Evolutionary conservation across 176 grass and related monocot species (phyloP).

Genomic region (Thinopyrum elongatum): DNA sequence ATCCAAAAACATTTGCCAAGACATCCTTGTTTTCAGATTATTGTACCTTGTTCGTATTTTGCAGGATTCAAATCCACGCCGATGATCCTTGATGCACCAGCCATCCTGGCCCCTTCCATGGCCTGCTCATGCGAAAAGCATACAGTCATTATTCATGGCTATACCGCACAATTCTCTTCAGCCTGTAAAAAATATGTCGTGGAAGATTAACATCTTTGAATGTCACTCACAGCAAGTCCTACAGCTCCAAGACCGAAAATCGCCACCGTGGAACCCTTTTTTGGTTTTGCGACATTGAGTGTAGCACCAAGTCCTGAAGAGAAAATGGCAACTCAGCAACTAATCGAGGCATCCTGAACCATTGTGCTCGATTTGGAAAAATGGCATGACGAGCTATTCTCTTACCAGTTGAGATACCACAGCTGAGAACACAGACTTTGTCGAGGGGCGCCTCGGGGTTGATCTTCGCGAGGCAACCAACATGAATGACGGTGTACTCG

Average conservation of each 20-base stretch:
- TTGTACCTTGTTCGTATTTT: slow-evolving; percentile 69
- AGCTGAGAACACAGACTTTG: slow-evolving; percentile 84
- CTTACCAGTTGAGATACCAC: slow-evolving; percentile 71
- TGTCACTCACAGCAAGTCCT: slow-evolving; percentile 70
- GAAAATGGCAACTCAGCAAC: not conserved
- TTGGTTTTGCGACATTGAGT: slow-evolving; percentile 79
- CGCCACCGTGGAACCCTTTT: slow-evolving; percentile 55
- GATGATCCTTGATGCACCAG: slow-evolving; percentile 86
- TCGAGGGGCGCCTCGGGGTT: slow-evolving; percentile 66
- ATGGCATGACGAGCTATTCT: not conserved
- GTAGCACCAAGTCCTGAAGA: slow-evolving; percentile 64
- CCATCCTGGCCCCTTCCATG: slow-evolving; percentile 71
- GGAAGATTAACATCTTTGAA: not conserved
- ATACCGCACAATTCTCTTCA: not conserved
- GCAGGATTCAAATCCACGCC: slow-evolving; percentile 78
- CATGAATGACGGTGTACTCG: slow-evolving; percentile 82
- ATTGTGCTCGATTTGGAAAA: not conserved
- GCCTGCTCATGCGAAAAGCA: slow-evolving; percentile 41
- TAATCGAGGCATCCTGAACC: not conserved
- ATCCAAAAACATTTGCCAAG: not conserved
- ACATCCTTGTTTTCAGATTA: not conserved
- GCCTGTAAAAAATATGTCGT: no score
- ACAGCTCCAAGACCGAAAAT: slow-evolving; percentile 90
- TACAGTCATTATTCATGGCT: not conserved
- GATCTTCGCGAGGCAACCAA: slow-evolving; percentile 63